Base-by-base conservation (phyloP, 2,329 filamentous ascomycete species). In the Talaromyces rugulosus region DNA sequence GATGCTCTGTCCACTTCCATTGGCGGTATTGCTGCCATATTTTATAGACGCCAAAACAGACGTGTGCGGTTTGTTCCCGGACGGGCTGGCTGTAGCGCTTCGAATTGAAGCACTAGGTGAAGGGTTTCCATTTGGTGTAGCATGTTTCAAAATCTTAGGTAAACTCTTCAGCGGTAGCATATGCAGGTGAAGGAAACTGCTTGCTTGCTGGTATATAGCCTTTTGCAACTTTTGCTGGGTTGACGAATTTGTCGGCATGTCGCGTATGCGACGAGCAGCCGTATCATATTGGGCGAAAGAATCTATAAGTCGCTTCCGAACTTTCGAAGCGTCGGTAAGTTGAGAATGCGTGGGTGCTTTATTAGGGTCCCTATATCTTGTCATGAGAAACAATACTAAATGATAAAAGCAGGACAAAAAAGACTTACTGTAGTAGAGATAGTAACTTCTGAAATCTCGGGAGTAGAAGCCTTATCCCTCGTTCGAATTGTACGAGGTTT, bases 251-350 rank as follows among this genome's bases (percentile, higher is more conserved):
- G 90, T 90, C 16, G 87, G 88, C 55, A 96, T 78, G 69, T 96
- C 91, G 33, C 92, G 87, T 61, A 97, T 86, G 3, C 92, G 85
- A 65, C 89, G 87, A 3, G 92, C 92, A 0, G 92, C 91, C 3
- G 86, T 80, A 68, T 96, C 91, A 73, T 96, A 96, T 69, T 96
- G 93, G 11, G 87, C 85, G 70, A 97, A 96, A 8, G 91, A 90
- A 69, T 96, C 93, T 62, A 92, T 93, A 0, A 97, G 82, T 27
- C 92, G 85, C 74, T 92, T 96, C n/a, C 93, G 89, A 11, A 96
- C 89, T 75, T 95, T 96, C 52, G 89, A 88, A 0, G 93, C 93
- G 68, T 96, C 92, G 59, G 90, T 84, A 52, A 96, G 87, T 72
- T 96, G 91, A 5, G 86, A 81, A 7, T 85, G 81, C 2, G 86